Conservation (phyloP, 2,329 filamentous ascomycete species). For the Cryphonectria naterciae region DNA sequence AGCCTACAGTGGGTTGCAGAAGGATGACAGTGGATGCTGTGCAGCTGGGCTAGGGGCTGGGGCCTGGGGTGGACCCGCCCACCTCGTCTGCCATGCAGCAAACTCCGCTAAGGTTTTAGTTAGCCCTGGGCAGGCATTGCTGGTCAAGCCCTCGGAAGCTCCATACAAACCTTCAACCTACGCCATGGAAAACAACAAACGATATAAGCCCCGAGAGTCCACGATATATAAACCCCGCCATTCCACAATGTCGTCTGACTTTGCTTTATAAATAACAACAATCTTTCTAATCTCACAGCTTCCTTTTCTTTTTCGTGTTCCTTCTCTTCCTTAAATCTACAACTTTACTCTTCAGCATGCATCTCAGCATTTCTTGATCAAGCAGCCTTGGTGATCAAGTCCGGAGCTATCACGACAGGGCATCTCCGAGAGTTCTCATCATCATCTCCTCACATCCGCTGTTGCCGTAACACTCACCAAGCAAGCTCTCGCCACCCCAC, state of each 20-base stretch:
- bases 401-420: background rate
- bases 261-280: background rate
- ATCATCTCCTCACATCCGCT: background rate
- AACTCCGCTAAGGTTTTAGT: background rate
- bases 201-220: background rate
- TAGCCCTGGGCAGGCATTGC: background rate
- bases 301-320: background rate
- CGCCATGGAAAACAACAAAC: background rate
- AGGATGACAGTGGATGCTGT: slow-evolving; percentile 7
- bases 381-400: slow-evolving; percentile 5
- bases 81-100: background rate
- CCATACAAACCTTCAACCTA: background rate
- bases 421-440: slow-evolving; percentile 1
- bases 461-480: background rate
- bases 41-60: slow-evolving; percentile 1
- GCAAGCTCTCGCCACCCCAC: background rate
- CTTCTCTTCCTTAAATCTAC: background rate
- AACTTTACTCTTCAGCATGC: background rate
- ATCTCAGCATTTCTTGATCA: slow-evolving; percentile 5
- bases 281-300: background rate
- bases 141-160: background rate
- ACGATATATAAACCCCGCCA: background rate
- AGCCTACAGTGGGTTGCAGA: background rate
- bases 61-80: background rate
- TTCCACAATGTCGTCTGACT: background rate